These are phyloP conservation scores for Silene noctiflora DNA, from an alignment of 179 eudicot genomes.

Conservation along the genomic window DNA sequence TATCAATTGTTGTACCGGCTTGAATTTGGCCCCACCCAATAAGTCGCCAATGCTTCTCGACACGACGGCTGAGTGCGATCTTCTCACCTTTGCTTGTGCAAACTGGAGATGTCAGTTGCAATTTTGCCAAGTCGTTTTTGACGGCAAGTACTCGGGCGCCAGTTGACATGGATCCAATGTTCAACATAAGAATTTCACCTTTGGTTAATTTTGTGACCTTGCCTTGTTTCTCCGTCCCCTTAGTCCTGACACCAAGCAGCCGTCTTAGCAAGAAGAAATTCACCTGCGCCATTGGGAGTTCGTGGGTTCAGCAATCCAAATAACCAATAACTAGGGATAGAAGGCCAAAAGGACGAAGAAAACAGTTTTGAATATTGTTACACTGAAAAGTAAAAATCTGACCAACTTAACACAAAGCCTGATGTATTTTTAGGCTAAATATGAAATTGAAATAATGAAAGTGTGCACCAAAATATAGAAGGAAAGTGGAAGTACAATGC, in stretches of 20 bases:
- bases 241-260: constrained; percentile 85
- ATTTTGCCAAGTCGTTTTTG: constrained; percentile 78
- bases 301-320: neutral
- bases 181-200: constrained; percentile 87
- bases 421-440: neutral
- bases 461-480: neutral
- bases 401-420: neutral
- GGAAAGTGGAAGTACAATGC: neutral
- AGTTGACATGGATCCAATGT: constrained; percentile 94
- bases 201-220: constrained; percentile 74
- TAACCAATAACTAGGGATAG: neutral
- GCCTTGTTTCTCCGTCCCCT: constrained; percentile 90
- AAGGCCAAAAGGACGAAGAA: neutral
- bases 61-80: constrained; percentile 86
- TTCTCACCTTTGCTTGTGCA: constrained; percentile 96
- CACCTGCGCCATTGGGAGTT: constrained; percentile 42
- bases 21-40: constrained; percentile 98
- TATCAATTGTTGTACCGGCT: constrained; percentile 74
- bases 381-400: neutral
- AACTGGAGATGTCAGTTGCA: constrained; percentile 87
- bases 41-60: constrained; percentile 95
- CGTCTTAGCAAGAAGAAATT: constrained; percentile 85
- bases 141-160: constrained; percentile 88
- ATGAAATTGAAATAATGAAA: neutral
- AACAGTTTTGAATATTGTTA: too few species aligned